Evolutionary conservation across 2,329 filamentous ascomycete species (phyloP).

Genomic region (Pseudohalonectria lignicola): DNA sequence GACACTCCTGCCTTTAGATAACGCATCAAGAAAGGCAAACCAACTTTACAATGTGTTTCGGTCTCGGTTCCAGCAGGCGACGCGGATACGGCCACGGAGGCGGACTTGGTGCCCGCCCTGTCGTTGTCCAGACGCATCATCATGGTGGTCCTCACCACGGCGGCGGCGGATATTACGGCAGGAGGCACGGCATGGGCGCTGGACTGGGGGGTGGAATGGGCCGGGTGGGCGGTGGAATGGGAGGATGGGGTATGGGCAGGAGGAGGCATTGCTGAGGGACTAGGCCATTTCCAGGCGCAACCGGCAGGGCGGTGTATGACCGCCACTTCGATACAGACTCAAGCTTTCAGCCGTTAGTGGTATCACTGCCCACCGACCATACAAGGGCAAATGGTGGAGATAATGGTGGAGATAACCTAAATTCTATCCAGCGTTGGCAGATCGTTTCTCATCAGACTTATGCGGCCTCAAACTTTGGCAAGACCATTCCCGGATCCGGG

Average conservation of each 20-base stretch:
- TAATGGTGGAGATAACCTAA: no score
- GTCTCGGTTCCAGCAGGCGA: slow-evolving; percentile 1
- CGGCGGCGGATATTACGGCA: neutral
- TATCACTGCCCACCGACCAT: no score
- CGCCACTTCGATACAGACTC: no score
- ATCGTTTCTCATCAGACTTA: no score
- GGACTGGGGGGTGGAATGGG: neutral
- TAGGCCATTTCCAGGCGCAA: no score
- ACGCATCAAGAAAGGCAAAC: neutral
- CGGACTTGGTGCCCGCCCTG: slow-evolving; percentile 41
- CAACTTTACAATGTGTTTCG: slow-evolving; percentile 1
- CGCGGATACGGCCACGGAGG: slow-evolving; percentile 27
- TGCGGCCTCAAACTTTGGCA: no score
- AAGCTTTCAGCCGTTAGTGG: no score
- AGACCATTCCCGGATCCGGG: no score
- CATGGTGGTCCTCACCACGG: neutral
- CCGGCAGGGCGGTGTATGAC: no score
- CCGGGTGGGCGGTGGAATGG: neutral
- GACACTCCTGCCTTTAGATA: neutral
- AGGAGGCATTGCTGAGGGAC: slow-evolving; percentile 1
- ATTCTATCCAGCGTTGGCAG: no score
- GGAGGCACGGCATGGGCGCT: neutral
- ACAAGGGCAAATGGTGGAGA: no score
- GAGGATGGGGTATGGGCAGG: neutral
- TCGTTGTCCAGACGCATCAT: slow-evolving; percentile 24